Evolutionary conservation across 1,139 yeast genomes (phyloP).

Genomic region (Nematodospora anomalae): DNA sequence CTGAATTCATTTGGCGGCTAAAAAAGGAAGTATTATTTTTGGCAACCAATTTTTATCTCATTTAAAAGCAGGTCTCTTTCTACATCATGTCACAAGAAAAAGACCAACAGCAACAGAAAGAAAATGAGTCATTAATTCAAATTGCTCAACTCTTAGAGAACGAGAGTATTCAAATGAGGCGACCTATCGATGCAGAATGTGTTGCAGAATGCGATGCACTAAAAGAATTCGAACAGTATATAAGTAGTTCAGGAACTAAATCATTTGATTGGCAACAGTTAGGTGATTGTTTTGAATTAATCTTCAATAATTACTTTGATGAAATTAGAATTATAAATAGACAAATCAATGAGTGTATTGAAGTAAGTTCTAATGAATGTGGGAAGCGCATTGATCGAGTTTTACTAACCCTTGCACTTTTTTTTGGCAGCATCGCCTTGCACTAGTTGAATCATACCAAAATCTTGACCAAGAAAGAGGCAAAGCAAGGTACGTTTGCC

Average conservation of each 20-base stretch:
- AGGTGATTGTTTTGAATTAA: slow-evolving; percentile 17
- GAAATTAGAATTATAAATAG: slow-evolving; percentile 17
- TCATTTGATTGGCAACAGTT: slow-evolving; percentile 20
- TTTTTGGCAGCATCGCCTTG: slow-evolving; percentile 9
- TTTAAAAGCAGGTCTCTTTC: neutral
- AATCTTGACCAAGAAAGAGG: slow-evolving; percentile 23
- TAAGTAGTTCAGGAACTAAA: too few relatives aligned
- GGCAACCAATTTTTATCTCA: too few relatives aligned
- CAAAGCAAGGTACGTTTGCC: slow-evolving; percentile 16
- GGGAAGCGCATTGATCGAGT: slow-evolving; percentile 1
- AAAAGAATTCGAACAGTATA: neutral
- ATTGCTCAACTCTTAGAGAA: neutral
- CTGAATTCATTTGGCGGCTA: slow-evolving; percentile 9
- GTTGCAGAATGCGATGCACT: slow-evolving; percentile 1
- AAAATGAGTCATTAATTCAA: neutral
- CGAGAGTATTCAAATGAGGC: too few relatives aligned
- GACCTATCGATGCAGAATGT: neutral
- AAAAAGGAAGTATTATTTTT: slow-evolving; percentile 1
- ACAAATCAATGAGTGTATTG: slow-evolving; percentile 20
- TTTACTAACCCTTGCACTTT: slow-evolving; percentile 4
- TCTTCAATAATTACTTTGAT: slow-evolving; percentile 19
- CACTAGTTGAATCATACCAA: slow-evolving; percentile 24
- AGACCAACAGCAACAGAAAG: neutral
- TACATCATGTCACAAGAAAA: neutral
- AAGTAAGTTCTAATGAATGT: slow-evolving; percentile 14